These are phyloP conservation scores for Candida neerlandica DNA, from an alignment of 1,139 yeast genomes.

Conservation along the genomic window DNA sequence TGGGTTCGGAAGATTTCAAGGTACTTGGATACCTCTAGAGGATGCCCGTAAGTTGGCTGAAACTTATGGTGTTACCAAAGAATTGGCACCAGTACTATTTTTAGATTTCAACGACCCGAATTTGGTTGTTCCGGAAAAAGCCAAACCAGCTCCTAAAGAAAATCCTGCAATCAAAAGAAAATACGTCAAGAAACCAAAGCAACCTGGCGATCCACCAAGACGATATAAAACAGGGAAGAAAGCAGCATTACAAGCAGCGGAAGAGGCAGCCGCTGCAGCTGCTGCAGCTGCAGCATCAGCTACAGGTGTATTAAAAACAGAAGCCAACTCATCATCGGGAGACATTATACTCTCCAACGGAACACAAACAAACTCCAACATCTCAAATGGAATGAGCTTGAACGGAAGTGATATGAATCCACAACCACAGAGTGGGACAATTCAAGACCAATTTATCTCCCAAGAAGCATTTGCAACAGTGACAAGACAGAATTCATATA, in stretches of 20 bases:
- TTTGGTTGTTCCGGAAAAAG: slow-evolving; percentile 49
- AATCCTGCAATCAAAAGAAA: slow-evolving; percentile 50
- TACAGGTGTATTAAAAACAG: background rate
- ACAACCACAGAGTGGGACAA: background rate
- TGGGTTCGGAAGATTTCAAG: slow-evolving; percentile 96
- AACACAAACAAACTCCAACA: background rate
- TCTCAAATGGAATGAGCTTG: background rate
- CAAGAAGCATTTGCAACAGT: slow-evolving; percentile 21
- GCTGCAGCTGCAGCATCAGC: slow-evolving; percentile 11
- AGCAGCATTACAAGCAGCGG: slow-evolving; percentile 18
- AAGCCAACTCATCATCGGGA: background rate
- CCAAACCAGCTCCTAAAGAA: slow-evolving; percentile 45
- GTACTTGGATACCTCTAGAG: slow-evolving; percentile 91
- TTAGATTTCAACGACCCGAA: slow-evolving; percentile 52
- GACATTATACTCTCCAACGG: slow-evolving; percentile 3
- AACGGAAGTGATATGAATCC: background rate
- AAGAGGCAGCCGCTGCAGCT: slow-evolving; percentile 15
- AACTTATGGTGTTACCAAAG: slow-evolving; percentile 55
- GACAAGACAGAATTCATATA: slow-evolving; percentile 18
- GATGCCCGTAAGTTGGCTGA: slow-evolving; percentile 57
- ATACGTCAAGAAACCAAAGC: slow-evolving; percentile 41
- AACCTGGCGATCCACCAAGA: slow-evolving; percentile 41
- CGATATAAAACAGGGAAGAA: slow-evolving; percentile 24
- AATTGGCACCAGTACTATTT: slow-evolving; percentile 55
- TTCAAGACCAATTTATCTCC: slow-evolving; percentile 15